A percentile compares a stretch with the other conserved stretches of the same genome.
Evolutionary conservation across 2,329 filamentous ascomycete species (phyloP).

Genomic region (Neonectria magnoliae): DNA sequence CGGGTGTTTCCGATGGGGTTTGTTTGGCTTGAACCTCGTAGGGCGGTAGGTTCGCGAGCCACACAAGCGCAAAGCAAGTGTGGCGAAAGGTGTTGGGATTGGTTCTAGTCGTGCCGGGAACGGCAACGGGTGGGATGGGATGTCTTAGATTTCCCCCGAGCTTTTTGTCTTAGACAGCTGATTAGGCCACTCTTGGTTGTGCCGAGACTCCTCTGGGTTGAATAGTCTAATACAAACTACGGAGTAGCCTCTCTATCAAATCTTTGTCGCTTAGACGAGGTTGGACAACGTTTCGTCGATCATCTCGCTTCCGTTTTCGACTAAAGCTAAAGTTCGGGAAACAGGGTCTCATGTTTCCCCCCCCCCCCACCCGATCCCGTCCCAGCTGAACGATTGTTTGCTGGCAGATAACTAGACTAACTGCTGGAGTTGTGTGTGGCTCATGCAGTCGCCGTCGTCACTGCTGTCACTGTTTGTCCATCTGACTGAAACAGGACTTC

Average conservation of each 20-base stretch:
- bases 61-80: neutral
- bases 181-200: neutral
- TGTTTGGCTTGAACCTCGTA: neutral
- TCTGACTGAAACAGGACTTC: constrained; percentile 6
- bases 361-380: constrained; percentile 5
- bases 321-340: neutral
- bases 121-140: neutral
- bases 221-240: neutral
- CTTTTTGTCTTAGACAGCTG: neutral
- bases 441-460: neutral
- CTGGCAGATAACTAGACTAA: no score
- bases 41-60: constrained; percentile 5
- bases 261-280: constrained; percentile 10
- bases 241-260: neutral
- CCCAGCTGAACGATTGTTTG: constrained; percentile 1
- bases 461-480: neutral
- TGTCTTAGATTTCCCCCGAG: neutral
- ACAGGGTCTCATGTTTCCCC: constrained; percentile 7
- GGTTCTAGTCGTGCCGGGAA: neutral
- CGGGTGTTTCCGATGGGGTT: neutral
- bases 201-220: neutral
- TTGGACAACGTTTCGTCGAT: neutral
- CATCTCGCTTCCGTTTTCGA: constrained; percentile 7
- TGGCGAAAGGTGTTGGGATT: neutral
- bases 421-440: constrained; percentile 14